Base-by-base conservation (phyloP, 768 basidiomycete species). In the Tulasnella sp. region DNA sequence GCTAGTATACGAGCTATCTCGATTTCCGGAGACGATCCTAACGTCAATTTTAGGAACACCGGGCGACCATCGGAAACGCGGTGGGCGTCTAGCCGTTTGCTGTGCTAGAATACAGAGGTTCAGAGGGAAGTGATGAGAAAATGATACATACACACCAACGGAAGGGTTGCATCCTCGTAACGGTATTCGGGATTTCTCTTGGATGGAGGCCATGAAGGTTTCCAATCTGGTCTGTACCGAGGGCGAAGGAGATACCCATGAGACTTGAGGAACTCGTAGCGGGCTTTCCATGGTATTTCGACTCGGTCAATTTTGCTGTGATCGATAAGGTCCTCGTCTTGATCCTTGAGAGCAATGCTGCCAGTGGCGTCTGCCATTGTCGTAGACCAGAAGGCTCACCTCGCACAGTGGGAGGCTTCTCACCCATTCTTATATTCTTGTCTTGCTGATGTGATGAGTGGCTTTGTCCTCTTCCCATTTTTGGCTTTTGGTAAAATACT, bases 201-300 rank as follows among this genome's bases (percentile, higher is more conserved):
- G 56, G 56, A 58, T 24, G 56, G 56, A 8, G 56, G 56, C 56
- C 62, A 68, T 27, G 27, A 27, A 34, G 62, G 62, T 27, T 27
- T 31, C 79, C 79, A 79, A 31, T 58, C 79, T 44, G 79, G 79
- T n/a, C 56, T 42, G 48, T 79, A 79, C 16, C 79, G 79, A 56
- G 79, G 79, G 3, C 79, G 73, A 6, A 79, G 74, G 5, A 56
- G 34, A 48, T 79, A 79, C 21, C 79, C 79, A 46, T 40, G 79
- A 18, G 18, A 21, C 46, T 75, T 42, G 19, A 79, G 38, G 34
- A 75, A 76, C 18, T 52, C 46, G 16, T 75, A 62, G 16, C 73
- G 79, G 34, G 42, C 72, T 27, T 8, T 48, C 79, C 79, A 79
- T 52, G 39, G 31, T 16, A 56, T 7, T 27, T 79, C 79, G 18